phyloP scores from a whole-genome alignment of 495 filamentous ascomycete genomes.

The Lichina pygmaea region DNA sequence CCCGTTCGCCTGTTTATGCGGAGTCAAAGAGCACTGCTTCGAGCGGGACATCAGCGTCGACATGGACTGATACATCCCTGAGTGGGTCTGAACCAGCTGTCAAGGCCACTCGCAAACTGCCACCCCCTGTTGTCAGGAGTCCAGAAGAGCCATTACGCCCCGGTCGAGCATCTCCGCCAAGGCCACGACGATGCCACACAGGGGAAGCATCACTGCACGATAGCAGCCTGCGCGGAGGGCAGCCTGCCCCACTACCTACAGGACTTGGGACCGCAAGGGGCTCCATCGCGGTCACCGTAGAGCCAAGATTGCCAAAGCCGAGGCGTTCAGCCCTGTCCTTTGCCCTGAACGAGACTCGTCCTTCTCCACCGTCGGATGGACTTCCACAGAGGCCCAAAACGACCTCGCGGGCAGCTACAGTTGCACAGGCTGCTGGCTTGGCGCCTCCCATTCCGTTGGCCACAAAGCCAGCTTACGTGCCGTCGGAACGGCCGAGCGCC shows the following conservation, averaged over 20 bases:
- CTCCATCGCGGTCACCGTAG: neutral
- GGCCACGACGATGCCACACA: slow-evolving; percentile 1
- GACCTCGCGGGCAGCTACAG: slow-evolving; percentile 4
- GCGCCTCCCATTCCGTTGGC: slow-evolving; percentile 29
- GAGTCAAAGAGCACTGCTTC: no score
- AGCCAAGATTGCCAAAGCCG: neutral
- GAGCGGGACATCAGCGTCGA: no score
- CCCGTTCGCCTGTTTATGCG: no score
- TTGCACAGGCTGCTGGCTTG: slow-evolving; percentile 1
- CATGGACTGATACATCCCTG: no score
- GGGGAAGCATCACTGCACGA: neutral
- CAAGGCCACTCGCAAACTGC: no score
- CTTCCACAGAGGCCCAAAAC: neutral
- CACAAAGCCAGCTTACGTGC: slow-evolving; percentile 28
- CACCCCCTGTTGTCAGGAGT: neutral
- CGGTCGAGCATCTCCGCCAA: slow-evolving; percentile 1
- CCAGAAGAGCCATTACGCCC: neutral
- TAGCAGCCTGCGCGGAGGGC: neutral
- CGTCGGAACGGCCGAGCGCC: slow-evolving; percentile 22
- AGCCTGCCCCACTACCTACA: neutral
- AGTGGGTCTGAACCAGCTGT: no score
- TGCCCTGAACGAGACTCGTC: slow-evolving; percentile 9
- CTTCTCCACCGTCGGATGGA: no score
- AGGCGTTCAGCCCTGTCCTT: slow-evolving; percentile 11
- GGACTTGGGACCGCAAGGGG: neutral